Evolutionary conservation across 169 alveolate species (phyloP).

Genomic region (Neospora caninum): DNA sequence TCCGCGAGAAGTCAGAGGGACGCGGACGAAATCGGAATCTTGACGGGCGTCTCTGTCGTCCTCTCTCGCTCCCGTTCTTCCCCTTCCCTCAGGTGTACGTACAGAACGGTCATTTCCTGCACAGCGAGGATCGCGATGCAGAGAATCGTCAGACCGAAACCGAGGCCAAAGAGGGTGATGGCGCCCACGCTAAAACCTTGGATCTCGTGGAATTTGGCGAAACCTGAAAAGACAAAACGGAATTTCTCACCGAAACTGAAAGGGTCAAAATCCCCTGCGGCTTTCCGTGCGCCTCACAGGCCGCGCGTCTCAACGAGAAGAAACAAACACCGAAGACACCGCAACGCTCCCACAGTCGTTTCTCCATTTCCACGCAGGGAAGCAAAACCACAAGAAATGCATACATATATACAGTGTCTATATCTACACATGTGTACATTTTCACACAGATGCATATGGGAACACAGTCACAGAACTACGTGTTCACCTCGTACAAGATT

Average conservation of each 20-base stretch:
- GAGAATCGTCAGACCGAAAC: conserved; percentile 76
- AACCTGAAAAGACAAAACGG: conserved; percentile 34
- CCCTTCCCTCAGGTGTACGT: background rate
- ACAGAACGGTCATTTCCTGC: conserved; percentile 77
- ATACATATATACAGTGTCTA: background rate
- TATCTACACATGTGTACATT: background rate
- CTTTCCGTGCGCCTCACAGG: background rate
- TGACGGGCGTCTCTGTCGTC: too few relatives aligned
- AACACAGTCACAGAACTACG: too few relatives aligned
- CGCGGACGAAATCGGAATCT: too few relatives aligned
- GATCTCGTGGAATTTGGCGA: conserved; percentile 84
- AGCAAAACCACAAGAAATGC: too few relatives aligned
- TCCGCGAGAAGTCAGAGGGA: too few relatives aligned
- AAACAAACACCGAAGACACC: too few relatives aligned
- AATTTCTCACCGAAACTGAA: background rate
- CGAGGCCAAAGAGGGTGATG: conserved; percentile 73
- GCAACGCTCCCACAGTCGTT: too few relatives aligned
- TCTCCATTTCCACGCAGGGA: too few relatives aligned
- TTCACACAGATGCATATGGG: background rate
- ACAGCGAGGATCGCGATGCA: conserved; percentile 79
- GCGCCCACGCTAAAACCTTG: conserved; percentile 79
- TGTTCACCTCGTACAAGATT: too few relatives aligned
- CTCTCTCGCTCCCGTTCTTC: background rate
- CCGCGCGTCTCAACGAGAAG: too few relatives aligned
- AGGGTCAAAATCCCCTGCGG: background rate